These are phyloP conservation scores for Xylaria grammica DNA, from an alignment of 495 filamentous ascomycete genomes.

Conservation along the genomic window DNA sequence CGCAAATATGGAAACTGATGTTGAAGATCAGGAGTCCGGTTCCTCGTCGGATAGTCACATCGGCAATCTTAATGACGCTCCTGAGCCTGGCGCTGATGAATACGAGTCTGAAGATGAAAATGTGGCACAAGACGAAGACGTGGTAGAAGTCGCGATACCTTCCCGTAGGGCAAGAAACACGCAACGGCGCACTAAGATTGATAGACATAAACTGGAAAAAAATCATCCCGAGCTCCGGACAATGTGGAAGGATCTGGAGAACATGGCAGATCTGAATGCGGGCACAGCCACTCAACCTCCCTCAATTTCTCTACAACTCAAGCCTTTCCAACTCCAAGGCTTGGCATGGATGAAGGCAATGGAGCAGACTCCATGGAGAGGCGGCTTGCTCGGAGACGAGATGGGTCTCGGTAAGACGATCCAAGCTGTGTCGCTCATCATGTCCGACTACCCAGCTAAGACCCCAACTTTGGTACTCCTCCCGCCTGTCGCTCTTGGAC, in stretches of 20 bases:
- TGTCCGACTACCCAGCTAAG: slow-evolving; percentile 90
- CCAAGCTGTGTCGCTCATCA: slow-evolving; percentile 93
- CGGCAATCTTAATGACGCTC: neutral
- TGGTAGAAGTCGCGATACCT: no score
- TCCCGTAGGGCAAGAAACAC: no score
- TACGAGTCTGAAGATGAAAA: neutral
- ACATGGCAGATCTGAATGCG: slow-evolving; percentile 67
- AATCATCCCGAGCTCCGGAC: slow-evolving; percentile 77
- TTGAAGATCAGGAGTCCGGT: neutral
- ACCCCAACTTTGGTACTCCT: slow-evolving; percentile 86
- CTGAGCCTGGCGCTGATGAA: neutral
- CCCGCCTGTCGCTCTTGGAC: slow-evolving; percentile 94
- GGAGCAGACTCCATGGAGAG: slow-evolving; percentile 82
- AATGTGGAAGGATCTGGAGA: slow-evolving; percentile 82
- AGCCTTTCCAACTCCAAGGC: slow-evolving; percentile 92
- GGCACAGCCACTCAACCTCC: slow-evolving; percentile 74
- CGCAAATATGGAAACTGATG: slow-evolving; percentile 5
- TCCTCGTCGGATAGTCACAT: neutral
- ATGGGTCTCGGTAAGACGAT: slow-evolving; percentile 99
- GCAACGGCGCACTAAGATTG: slow-evolving; percentile 23
- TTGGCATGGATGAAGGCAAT: slow-evolving; percentile 92
- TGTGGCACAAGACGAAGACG: neutral
- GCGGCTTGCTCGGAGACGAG: slow-evolving; percentile 90
- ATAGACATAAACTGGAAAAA: slow-evolving; percentile 65
- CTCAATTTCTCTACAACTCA: slow-evolving; percentile 79